Conservation (phyloP, 768 basidiomycete genomes). For the Kwoniella bestiolae region DNA sequence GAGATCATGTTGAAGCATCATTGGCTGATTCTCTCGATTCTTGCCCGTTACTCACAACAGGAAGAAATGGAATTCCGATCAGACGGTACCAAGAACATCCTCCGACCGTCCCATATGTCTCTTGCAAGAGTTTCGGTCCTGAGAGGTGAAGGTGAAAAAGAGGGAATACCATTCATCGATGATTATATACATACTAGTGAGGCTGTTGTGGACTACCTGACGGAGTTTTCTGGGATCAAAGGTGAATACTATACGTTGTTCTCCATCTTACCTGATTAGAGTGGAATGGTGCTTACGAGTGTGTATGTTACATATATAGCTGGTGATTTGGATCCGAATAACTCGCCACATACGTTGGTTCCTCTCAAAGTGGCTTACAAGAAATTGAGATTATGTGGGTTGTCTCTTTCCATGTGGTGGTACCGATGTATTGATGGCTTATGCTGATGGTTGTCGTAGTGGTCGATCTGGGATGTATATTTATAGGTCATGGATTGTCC, state of each 20-base stretch:
- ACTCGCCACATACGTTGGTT: conserved; percentile 84
- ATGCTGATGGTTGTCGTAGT: conserved; percentile 55
- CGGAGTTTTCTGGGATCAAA: conserved; percentile 94
- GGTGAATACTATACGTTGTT: conserved; percentile 63
- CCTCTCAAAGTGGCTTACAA: conserved; percentile 98
- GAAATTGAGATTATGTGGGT: conserved; percentile 73
- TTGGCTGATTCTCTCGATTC: not conserved
- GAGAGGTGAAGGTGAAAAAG: conserved; percentile 77
- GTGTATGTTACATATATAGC: conserved; percentile 61
- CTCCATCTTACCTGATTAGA: too few relatives aligned
- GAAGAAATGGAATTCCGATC: conserved; percentile 95
- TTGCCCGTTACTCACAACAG: conserved; percentile 57
- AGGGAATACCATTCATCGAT: conserved; percentile 91
- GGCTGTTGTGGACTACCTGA: conserved; percentile 91
- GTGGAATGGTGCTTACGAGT: not conserved
- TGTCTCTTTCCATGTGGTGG: too few relatives aligned
- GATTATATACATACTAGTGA: conserved; percentile 98
- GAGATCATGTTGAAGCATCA: too few relatives aligned
- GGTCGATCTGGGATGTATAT: conserved; percentile 93
- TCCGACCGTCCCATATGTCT: conserved; percentile 87
- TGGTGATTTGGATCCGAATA: conserved; percentile 85
- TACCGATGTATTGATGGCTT: not conserved
- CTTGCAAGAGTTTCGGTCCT: conserved; percentile 93
- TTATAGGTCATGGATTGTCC: conserved; percentile 94
- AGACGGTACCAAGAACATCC: conserved; percentile 88